These are phyloP conservation scores for Pythium folliculosum DNA, from an alignment of 352 stramenopile genomes.

Conservation along the genomic window DNA sequence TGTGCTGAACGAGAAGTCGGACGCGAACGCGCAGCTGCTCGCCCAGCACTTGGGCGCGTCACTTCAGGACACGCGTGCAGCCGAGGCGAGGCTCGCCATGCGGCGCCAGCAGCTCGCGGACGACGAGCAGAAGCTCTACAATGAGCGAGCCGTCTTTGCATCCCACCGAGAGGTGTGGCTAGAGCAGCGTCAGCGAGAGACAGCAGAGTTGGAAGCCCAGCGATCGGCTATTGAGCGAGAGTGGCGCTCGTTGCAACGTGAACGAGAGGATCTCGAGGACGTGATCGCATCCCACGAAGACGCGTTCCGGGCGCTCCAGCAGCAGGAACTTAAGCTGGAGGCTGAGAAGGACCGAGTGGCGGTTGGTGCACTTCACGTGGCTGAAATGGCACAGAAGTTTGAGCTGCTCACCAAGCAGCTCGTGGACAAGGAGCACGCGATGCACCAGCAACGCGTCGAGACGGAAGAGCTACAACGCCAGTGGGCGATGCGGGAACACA, in stretches of 20 bases:
- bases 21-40: conserved; percentile 34
- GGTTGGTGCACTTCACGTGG: conserved; percentile 18
- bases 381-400: conserved; percentile 26
- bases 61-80: conserved; percentile 36
- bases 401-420: conserved; percentile 18
- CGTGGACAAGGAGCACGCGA: conserved; percentile 23
- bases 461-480: conserved; percentile 14
- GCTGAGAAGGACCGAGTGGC: conserved; percentile 27
- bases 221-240: conserved; percentile 8
- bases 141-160: conserved; percentile 32
- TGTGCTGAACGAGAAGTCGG: conserved; percentile 48
- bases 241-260: conserved; percentile 18
- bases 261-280: conserved; percentile 27
- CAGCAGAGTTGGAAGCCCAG: conserved; percentile 10
- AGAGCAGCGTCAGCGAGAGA: conserved; percentile 32
- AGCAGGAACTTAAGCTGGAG: conserved; percentile 17
- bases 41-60: conserved; percentile 22
- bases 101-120: conserved; percentile 33
- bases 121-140: conserved; percentile 27
- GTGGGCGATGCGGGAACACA: conserved; percentile 28
- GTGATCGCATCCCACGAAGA: conserved; percentile 30
- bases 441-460: conserved; percentile 6
- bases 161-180: conserved; percentile 37
- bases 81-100: conserved; percentile 38
- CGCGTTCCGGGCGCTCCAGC: conserved; percentile 21